These are phyloP conservation scores for Chenopodium berlandieri DNA, from an alignment of 148 eudicot genomes.

Conservation along the genomic window DNA sequence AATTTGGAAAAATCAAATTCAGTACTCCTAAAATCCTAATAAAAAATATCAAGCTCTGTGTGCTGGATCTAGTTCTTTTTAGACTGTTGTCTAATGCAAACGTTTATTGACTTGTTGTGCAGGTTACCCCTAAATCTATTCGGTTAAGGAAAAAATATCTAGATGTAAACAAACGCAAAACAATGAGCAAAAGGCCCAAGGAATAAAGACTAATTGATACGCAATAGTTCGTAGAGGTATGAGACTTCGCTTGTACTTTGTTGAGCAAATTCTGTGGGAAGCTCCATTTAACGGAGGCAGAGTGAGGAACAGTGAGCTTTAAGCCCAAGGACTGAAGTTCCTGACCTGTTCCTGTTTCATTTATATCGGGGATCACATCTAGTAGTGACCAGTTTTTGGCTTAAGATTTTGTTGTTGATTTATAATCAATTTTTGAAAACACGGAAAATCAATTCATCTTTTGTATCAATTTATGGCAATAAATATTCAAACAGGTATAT, in stretches of 20 bases:
- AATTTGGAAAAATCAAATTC: no score
- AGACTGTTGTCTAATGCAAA: background rate
- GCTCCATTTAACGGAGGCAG: background rate
- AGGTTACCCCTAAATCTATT: conserved; percentile 90
- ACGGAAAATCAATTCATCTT: background rate
- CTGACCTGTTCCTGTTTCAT: background rate
- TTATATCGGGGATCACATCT: background rate
- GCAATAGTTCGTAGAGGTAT: background rate
- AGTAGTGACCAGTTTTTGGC: background rate
- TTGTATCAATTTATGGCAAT: conserved; percentile 8
- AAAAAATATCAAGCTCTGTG: background rate
- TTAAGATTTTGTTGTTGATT: background rate
- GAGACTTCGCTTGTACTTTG: background rate
- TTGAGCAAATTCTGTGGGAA: background rate
- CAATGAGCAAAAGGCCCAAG: conserved; percentile 73
- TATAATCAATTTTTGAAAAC: background rate
- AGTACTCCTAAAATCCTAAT: no score
- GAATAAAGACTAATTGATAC: conserved; percentile 33
- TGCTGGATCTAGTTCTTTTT: background rate
- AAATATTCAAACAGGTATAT: background rate
- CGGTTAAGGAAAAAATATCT: conserved; percentile 86
- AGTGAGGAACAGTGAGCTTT: background rate
- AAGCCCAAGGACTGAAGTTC: background rate
- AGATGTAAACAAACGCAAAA: conserved; percentile 85
- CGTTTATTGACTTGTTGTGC: conserved; percentile 18